Base-by-base conservation (phyloP, 2,329 filamentous ascomycete genomes). In the Cyphellophora europaea region DNA sequence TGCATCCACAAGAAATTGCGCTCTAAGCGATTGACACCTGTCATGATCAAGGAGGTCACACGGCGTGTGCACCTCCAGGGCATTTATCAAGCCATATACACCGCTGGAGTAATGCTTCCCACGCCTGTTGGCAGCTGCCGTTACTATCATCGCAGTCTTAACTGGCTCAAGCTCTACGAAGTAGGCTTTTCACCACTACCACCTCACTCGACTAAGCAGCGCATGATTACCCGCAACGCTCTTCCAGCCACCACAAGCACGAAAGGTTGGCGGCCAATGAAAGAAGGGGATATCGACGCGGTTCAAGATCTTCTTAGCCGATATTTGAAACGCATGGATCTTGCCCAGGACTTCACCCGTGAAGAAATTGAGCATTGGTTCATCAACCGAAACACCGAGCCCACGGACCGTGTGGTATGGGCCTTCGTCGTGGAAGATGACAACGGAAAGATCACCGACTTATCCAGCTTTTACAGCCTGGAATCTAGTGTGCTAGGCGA, bases 1-100 rank as follows among this genome's bases (percentile, higher is more conserved):
- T 93, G 88, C 54, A 81, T 98, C 36, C 91, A 98, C 71, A 96
- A 96, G 71, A 96, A 96, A 64, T 77, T 98, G 19, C 84, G 91
- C 33, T 78, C 83, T 38, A 95, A 96, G 67, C 80, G 91, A 35
- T 76, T 98, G 28, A 79, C 91, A 0, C 91, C 91, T 0, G 82
- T 96, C 2, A 75, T 98, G 35, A 98, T 98, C 68, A 95, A 95
- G 61, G 91, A 98, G 58, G 86, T 98, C 50, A 98, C 91, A 4
- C 81, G 91, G 31, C 75, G 87, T 44, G 93, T 86, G 67, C 93
- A 96, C 60, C 63, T 87, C 31, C 71, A 82, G 45, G 83, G 80
- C 37, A 81, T 93, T 47, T 96, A 82, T 72, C 91, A 98, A 62
- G 91, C 89, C 32, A 84, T 98, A 39, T 96, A 95, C 66, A 98